phyloP scores from a whole-genome alignment of 2,329 filamentous ascomycete genomes.

The Phaeosphaeria sp. region DNA sequence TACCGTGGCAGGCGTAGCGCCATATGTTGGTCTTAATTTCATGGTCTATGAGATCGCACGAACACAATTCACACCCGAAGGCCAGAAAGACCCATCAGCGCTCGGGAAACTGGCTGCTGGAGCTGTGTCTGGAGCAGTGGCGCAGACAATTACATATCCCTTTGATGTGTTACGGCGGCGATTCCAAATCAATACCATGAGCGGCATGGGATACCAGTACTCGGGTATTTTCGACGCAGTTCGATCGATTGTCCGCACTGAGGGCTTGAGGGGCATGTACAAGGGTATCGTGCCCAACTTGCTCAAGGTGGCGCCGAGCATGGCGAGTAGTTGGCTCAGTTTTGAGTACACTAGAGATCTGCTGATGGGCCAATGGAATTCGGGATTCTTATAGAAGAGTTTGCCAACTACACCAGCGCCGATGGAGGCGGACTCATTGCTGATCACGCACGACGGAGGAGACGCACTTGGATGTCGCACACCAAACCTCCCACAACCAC shows the following conservation, averaged over 20 bases:
- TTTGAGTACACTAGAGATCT: slow-evolving; percentile 94
- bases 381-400: slow-evolving; percentile 35
- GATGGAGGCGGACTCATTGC: too few species aligned
- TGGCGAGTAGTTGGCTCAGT: slow-evolving; percentile 98
- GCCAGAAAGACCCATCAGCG: slow-evolving; percentile 81
- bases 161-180: slow-evolving; percentile 93
- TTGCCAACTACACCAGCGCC: background rate
- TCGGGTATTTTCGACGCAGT: slow-evolving; percentile 85
- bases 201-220: slow-evolving; percentile 96
- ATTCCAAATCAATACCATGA: slow-evolving; percentile 99
- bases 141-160: slow-evolving; percentile 97
- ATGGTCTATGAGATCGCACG: slow-evolving; percentile 96
- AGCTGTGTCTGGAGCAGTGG: slow-evolving; percentile 92
- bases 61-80: slow-evolving; percentile 82
- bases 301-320: slow-evolving; percentile 95
- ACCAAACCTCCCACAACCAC: too few species aligned
- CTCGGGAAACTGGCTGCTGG: slow-evolving; percentile 85
- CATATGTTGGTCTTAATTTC: slow-evolving; percentile 97
- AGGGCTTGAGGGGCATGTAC: slow-evolving; percentile 86
- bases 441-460: too few species aligned
- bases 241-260: slow-evolving; percentile 78
- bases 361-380: slow-evolving; percentile 60
- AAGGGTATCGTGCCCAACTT: slow-evolving; percentile 96
- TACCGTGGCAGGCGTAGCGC: slow-evolving; percentile 92
- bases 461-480: too few species aligned